Base-by-base conservation (phyloP, 768 basidiomycete genomes). In the Tricholoma terreum region DNA sequence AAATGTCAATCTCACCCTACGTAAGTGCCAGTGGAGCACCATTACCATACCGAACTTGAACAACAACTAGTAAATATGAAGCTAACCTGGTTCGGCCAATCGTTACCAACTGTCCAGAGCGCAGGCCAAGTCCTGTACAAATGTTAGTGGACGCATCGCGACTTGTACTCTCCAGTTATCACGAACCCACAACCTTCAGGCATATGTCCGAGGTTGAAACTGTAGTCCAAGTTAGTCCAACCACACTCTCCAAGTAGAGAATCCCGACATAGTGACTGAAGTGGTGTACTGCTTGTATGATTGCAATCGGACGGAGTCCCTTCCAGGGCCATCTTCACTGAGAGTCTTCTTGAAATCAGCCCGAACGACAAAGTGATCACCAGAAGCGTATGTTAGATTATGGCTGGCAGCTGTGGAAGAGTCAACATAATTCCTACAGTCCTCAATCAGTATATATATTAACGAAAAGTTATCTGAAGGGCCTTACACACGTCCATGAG, bases 401-500 rank as follows among this genome's bases (percentile, higher is more conserved):
- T 78, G 66, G 11, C 72, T 69, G 22, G 73, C 58, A 0, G 88
- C 87, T 0, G 82, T 84, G 2, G 68, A 66, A 54, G 78, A 69
- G 53, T 77, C 67, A 49, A 79, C 79, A 58, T 80, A 79, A 58
- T 76, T 78, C 11, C 79, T 80, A 33, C 30, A 51, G 6, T 45
- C 35, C 12, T 34, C 14, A 38, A 7, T 38, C 19, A 11, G 14
- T 15, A 11, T 22, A 38, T 10, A 49, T 22, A n/a, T 31, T 33
- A 17, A 45, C 27, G 31, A 54, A 42, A 36, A 58, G 35, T 54
- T 3, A 34, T 17, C 40, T 30, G 21, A 43, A 35, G 17, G 30
- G 58, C 70, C 76, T 56, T 69, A 77, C 86, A 89, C 87, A 52
- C 85, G 76, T 27, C 86, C 86, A 59, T 85, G 75, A 6, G 86